A percentile compares a stretch with the other conserved stretches of the same genome.
phyloP scores from a whole-genome alignment of 495 filamentous ascomycete genomes.

The Aspergillus baeticus region DNA sequence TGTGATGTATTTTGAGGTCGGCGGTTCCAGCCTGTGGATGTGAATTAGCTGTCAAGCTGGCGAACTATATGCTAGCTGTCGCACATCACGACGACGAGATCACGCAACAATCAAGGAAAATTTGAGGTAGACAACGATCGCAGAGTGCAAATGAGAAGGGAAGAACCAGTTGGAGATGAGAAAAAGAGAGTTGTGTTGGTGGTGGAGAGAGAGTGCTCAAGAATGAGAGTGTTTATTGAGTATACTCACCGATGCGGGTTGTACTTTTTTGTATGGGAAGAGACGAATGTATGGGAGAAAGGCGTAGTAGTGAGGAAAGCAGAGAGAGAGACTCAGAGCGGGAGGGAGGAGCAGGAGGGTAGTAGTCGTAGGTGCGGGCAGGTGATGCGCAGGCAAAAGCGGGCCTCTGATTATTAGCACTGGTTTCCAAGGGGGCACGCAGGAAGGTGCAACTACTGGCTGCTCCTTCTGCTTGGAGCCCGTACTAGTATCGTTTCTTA shows the following conservation, averaged over 20 bases:
- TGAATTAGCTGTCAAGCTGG: slow-evolving; percentile 13
- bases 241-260: slow-evolving; percentile 33
- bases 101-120: slow-evolving; percentile 28
- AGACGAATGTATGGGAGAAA: slow-evolving; percentile 60
- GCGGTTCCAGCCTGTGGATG: slow-evolving; percentile 17
- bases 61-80: slow-evolving; percentile 22
- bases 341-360: slow-evolving; percentile 41
- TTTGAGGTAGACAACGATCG: slow-evolving; percentile 18
- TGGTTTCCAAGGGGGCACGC: slow-evolving; percentile 13
- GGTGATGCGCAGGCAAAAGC: too few relatives aligned
- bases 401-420: slow-evolving; percentile 21
- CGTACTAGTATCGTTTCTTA: slow-evolving; percentile 22
- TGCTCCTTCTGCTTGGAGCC: slow-evolving; percentile 16
- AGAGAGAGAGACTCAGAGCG: slow-evolving; percentile 28
- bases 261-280: slow-evolving; percentile 52
- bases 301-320: slow-evolving; percentile 47
- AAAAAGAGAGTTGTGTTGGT: slow-evolving; percentile 31
- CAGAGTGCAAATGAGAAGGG: slow-evolving; percentile 18
- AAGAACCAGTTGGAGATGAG: slow-evolving; percentile 17
- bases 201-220: slow-evolving; percentile 29
- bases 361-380: slow-evolving; percentile 69
- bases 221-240: slow-evolving; percentile 27
- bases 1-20: slow-evolving; percentile 7
- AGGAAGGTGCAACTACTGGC: slow-evolving; percentile 13
- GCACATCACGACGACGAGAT: slow-evolving; percentile 30